phyloP scores from a whole-genome alignment of 2,329 filamentous ascomycete species.

The Capronia coronata region DNA sequence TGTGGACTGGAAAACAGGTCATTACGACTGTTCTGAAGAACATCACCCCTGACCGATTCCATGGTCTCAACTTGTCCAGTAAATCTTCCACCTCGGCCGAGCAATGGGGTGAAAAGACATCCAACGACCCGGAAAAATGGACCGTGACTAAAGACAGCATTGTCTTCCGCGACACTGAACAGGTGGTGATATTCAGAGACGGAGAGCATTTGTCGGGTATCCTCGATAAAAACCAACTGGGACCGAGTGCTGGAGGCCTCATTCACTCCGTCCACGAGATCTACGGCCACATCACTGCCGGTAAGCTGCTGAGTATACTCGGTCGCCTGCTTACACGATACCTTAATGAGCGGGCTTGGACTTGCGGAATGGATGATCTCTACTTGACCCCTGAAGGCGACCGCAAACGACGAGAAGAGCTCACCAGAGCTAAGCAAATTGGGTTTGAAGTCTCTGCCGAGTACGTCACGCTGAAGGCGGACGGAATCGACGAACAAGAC shows the following conservation, averaged over 20 bases:
- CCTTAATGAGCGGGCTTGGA: conserved; percentile 89
- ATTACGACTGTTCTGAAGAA: conserved; percentile 91
- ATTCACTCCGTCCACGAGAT: conserved; percentile 90
- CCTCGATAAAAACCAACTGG: conserved; percentile 91
- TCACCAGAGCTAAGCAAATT: conserved; percentile 60
- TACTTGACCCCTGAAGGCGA: conserved; percentile 77
- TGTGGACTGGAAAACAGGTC: conserved; percentile 96
- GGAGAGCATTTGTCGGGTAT: conserved; percentile 87
- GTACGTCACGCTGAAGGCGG: conserved; percentile 75
- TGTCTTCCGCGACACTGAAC: conserved; percentile 56
- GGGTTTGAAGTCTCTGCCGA: conserved; percentile 75
- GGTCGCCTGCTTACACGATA: conserved; percentile 84
- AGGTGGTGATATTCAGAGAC: conserved; percentile 71
- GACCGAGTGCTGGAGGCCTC: conserved; percentile 76
- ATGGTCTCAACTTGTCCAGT: conserved; percentile 70
- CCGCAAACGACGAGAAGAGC: conserved; percentile 57
- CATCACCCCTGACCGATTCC: conserved; percentile 69
- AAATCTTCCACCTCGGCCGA: conserved; percentile 71
- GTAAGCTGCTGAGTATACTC: conserved; percentile 79
- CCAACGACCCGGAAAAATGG: conserved; percentile 40
- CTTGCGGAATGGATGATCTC: conserved; percentile 94
- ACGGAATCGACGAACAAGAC: conserved; percentile 56
- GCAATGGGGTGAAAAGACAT: conserved; percentile 60
- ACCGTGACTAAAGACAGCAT: conserved; percentile 20
- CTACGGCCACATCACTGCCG: conserved; percentile 80